Percentiles rank a stretch among this genome's conserved stretches.
phyloP scores from a whole-genome alignment of 352 stramenopile species.

The Phytophthora melonis region DNA sequence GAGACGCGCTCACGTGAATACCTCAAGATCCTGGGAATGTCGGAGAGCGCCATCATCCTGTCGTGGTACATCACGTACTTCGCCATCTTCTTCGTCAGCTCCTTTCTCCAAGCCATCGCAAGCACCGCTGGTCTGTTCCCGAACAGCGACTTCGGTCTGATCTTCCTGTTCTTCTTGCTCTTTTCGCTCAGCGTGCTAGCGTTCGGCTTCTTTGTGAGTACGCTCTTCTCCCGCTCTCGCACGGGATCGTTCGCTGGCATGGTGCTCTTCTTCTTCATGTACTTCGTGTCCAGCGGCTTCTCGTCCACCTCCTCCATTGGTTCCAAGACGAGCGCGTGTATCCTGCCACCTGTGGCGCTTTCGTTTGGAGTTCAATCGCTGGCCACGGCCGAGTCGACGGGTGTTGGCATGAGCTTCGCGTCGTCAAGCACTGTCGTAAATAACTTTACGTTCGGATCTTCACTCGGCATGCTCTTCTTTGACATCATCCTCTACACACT shows the following conservation, averaged over 20 bases:
- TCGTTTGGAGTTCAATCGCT: conserved; percentile 79
- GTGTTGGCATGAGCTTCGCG: conserved; percentile 62
- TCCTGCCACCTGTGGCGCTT: conserved; percentile 80
- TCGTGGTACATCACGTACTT: conserved; percentile 89
- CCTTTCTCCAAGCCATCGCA: conserved; percentile 69
- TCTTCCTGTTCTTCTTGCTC: conserved; percentile 81
- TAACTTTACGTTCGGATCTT: conserved; percentile 72
- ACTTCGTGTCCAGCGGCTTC: conserved; percentile 81
- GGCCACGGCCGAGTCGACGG: conserved; percentile 60
- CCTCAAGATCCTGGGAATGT: conserved; percentile 77
- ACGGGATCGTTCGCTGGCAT: conserved; percentile 77
- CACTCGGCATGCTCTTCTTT: conserved; percentile 86
- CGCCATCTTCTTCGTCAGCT: conserved; percentile 77
- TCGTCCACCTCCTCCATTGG: conserved; percentile 44
- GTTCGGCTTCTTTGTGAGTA: conserved; percentile 78
- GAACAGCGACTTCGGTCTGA: conserved; percentile 50
- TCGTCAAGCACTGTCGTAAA: conserved; percentile 53
- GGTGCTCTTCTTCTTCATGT: conserved; percentile 91
- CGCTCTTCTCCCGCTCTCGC: conserved; percentile 82
- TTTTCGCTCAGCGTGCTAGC: conserved; percentile 68
- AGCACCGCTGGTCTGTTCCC: conserved; percentile 58
- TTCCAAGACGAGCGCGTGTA: conserved; percentile 61
- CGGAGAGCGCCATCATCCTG: conserved; percentile 61
- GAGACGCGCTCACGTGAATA: conserved; percentile 68
- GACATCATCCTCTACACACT: too few relatives aligned